Conservation (phyloP, 164 flowering plant species). For the Vitis riparia region DNA sequence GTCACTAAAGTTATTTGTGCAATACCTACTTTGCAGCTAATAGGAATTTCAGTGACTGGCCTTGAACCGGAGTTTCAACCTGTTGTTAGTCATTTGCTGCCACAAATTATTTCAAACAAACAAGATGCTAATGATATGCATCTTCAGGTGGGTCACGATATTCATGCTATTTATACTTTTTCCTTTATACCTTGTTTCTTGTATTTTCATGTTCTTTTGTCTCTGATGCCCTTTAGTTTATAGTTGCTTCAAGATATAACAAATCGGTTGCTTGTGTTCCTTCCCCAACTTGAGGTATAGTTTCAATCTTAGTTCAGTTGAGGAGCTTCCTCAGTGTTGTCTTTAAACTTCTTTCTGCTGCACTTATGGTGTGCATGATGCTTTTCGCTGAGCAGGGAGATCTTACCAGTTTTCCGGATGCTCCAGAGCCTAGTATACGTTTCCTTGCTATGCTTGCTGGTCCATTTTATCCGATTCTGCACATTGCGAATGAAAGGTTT, state of each 20-base stretch:
- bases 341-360: background rate
- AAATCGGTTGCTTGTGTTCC: conserved; percentile 61
- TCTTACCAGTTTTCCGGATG: conserved; percentile 61
- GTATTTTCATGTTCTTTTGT: conserved; percentile 19
- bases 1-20: background rate
- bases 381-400: conserved; percentile 58
- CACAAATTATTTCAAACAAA: conserved; percentile 73
- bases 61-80: conserved; percentile 94
- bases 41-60: conserved; percentile 76
- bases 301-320: background rate
- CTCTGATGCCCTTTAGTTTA: conserved; percentile 36
- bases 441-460: conserved; percentile 95
- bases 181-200: conserved; percentile 5
- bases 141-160: conserved; percentile 66
- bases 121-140: conserved; percentile 74
- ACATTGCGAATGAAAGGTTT: conserved; percentile 71
- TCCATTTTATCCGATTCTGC: conserved; percentile 87
- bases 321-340: background rate
- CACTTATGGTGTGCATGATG: conserved; percentile 6
- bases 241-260: conserved; percentile 96
- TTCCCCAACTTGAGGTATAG: conserved; percentile 92
- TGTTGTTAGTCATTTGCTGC: conserved; percentile 74
- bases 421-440: conserved; percentile 58
- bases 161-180: background rate
- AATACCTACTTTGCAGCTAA: conserved; percentile 50